These are phyloP conservation scores for Noccaea caerulescens DNA, from an alignment of 345 rosid genomes.

Conservation along the genomic window DNA sequence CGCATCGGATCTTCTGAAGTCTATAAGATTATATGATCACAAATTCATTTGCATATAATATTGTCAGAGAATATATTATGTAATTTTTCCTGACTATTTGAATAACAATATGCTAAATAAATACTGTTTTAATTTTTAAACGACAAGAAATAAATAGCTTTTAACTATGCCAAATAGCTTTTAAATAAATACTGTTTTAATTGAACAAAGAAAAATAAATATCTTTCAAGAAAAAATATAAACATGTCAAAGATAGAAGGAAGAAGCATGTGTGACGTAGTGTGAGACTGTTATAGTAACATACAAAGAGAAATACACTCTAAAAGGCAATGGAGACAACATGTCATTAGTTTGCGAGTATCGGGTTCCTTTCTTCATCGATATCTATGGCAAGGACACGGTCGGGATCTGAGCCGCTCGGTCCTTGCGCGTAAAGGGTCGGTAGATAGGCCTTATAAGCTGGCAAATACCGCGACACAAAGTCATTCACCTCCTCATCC, in stretches of 20 bases:
- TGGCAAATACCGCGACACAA: conserved; percentile 88
- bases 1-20: conserved; percentile 17
- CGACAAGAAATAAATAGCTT: neutral
- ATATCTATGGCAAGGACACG: conserved; percentile 69
- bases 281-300: conserved; percentile 18
- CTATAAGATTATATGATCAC: conserved; percentile 5
- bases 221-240: neutral
- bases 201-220: neutral
- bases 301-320: conserved; percentile 3
- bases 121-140: neutral
- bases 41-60: neutral
- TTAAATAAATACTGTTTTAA: no score
- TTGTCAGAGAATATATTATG: neutral
- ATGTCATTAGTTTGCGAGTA: conserved; percentile 43
- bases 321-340: conserved; percentile 6
- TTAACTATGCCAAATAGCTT: no score
- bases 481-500: conserved; percentile 91
- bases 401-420: conserved; percentile 74
- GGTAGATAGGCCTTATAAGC: conserved; percentile 94
- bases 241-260: conserved; percentile 2
- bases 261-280: neutral
- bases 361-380: conserved; percentile 86
- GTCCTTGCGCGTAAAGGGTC: conserved; percentile 84
- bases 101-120: neutral
- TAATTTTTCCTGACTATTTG: neutral